Percentiles rank a stretch among this genome's conserved stretches.
Conservation (phyloP, 2,329 filamentous ascomycete genomes). For the Microdochium paspali region DNA sequence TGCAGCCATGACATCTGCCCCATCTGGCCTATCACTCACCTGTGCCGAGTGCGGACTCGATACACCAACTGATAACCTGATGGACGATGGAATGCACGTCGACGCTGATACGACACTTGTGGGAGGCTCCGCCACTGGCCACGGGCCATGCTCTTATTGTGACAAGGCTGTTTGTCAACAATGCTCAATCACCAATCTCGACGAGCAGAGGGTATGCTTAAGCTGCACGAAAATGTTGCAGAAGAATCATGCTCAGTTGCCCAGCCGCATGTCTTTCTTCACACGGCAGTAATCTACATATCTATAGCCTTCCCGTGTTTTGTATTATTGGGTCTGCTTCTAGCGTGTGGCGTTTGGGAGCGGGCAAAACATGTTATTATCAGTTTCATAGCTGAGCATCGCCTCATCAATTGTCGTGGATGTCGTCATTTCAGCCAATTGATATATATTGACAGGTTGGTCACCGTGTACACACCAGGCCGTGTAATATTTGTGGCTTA, state of each 20-base stretch:
- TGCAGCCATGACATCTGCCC: constrained; percentile 3
- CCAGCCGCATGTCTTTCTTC: neutral
- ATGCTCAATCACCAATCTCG: constrained; percentile 50
- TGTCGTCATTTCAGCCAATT: no score
- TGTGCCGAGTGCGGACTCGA: constrained; percentile 45
- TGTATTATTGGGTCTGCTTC: neutral
- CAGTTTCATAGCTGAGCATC: neutral
- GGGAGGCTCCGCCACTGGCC: constrained; percentile 30
- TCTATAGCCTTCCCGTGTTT: neutral
- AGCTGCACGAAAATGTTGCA: constrained; percentile 29
- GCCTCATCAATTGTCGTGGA: no score
- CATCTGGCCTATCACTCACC: constrained; percentile 17
- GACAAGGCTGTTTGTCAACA: constrained; percentile 47
- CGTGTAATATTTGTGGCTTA: neutral
- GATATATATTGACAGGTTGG: no score
- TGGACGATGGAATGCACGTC: constrained; percentile 15
- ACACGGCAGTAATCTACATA: neutral
- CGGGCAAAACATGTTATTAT: neutral
- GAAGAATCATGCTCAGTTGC: neutral
- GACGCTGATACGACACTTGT: constrained; percentile 21
- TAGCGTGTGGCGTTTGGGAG: neutral
- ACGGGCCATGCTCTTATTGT: constrained; percentile 41
- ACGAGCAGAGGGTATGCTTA: constrained; percentile 42
- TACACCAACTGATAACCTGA: constrained; percentile 8
- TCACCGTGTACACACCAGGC: no score